Base-by-base conservation (phyloP, 2,329 filamentous ascomycete species). In the Xylariomycetidae sp. region DNA sequence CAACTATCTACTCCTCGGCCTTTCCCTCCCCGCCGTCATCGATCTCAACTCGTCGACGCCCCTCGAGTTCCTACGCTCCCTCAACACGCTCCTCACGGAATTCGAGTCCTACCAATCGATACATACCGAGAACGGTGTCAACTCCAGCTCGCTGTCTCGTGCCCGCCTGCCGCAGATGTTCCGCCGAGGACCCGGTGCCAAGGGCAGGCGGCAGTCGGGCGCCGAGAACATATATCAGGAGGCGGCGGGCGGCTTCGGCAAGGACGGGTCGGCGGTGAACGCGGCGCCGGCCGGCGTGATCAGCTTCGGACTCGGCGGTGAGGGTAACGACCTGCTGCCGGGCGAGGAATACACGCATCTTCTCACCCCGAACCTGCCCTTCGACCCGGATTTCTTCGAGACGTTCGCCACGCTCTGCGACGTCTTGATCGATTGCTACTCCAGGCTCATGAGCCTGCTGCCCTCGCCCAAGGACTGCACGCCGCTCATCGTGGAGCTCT, bases 381-480 rank as follows among this genome's bases (percentile, higher is more conserved):
- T 98, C 54, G 89, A 97, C 45, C 92, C 92, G 0, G 92, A 98
- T 61, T 98, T 95, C 53, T 92, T 90, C 59, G 88, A 94, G 64
- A 96, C 89, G 0, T 97, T 97, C 64, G 84, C 88, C 11, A 96
- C 92, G 10, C 71, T 98, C 6, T 97, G 92, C 64, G 92, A 98
- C 56, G 87, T 94, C 3, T 67, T 98, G 41, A 94, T 96, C 50
- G 92, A 97, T 58, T 87, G 82, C 53, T 98, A 98, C 63, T 80
- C 80, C 22, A 78, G 81, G 34, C 77, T 98, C 17, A 67, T 94
- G 50, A 71, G 70, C 27, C 68, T 98, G 38, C 69, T 97, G 15
- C 73, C 80, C n/a, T 78, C 79, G 3, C 83, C 89, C 1, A 76
- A 82, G 16, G 74, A 85, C 31, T 92, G 86, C 53, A 77, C 72